Base-by-base conservation (phyloP, 2,329 filamentous ascomycete genomes). In the Aspergillaceae sp. region DNA sequence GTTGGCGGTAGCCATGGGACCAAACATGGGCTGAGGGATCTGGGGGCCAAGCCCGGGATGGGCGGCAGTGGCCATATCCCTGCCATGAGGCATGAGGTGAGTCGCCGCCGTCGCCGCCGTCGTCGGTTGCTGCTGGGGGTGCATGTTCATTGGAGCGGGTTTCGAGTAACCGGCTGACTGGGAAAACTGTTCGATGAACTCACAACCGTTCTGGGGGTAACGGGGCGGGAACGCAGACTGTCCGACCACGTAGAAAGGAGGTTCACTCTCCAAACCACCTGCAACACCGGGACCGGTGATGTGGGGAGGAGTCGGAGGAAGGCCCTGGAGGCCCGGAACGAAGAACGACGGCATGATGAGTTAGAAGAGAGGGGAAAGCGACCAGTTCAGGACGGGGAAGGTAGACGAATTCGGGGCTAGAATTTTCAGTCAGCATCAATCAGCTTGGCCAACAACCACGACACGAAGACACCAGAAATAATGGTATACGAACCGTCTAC, bases 121-220 rank as follows among this genome's bases (percentile, higher is more conserved):
- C n/a, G n/a, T n/a, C n/a, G n/a, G n/a, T n/a, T n/a, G n/a, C n/a
- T n/a, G 27, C 44, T 60, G 59, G 9, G 56, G 54, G 49, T 67
- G 62, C 32, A 60, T 35, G 44, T 60, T 61, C 58, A 68, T 60
- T 48, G 65, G 47, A 45, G 53, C 57, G 19, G 61, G 60, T 50
- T 66, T 69, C 45, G 58, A 53, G 54, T 70, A 72, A 47, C 63
- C 64, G 44, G 61, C 50, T n/a, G 66, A 63, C 50, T 70, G 66
- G n/a, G 66, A 66, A 54, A 70, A 73, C 53, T 71, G 65, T 48
- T 73, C 70, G 52, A 67, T 67, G 53, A 70, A 71, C 44, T 72
- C 70, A 53, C 63, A 67, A 42, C 68, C 65, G 43, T 60, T 70
- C 55, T 70, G 67, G 42, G 65, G 60, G 54, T 69, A 70, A 44